phyloP scores from a whole-genome alignment of 2,329 filamentous ascomycete genomes.

The Colletotrichum cuscutae region DNA sequence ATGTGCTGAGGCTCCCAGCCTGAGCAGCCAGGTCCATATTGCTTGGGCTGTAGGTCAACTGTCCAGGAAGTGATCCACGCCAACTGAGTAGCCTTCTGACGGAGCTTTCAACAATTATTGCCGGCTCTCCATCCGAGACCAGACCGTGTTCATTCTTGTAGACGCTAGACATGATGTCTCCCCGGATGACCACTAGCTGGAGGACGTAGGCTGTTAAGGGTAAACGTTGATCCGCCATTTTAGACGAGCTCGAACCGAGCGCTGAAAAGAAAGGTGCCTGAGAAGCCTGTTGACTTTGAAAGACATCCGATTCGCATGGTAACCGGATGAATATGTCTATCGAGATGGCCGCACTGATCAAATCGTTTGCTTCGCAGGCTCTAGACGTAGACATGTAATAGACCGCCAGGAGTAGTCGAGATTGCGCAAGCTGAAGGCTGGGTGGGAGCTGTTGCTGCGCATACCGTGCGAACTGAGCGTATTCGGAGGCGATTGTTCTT shows the following conservation, averaged over 20 bases:
- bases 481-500: conserved; percentile 50
- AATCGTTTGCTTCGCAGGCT: conserved; percentile 70
- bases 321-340: conserved; percentile 74
- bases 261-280: conserved; percentile 71
- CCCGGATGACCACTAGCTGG: conserved; percentile 73
- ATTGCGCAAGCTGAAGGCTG: conserved; percentile 72
- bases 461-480: conserved; percentile 65
- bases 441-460: conserved; percentile 51
- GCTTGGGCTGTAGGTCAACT: conserved; percentile 62
- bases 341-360: conserved; percentile 70
- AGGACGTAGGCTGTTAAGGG: conserved; percentile 70
- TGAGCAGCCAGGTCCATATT: conserved; percentile 68
- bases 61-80: conserved; percentile 64
- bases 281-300: conserved; percentile 68
- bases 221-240: conserved; percentile 42
- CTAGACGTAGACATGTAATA: conserved; percentile 73
- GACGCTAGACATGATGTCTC: conserved; percentile 68
- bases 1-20: conserved; percentile 64
- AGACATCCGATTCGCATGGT: conserved; percentile 69
- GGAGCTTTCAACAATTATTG: conserved; percentile 55
- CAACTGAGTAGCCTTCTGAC: conserved; percentile 66
- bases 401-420: conserved; percentile 72
- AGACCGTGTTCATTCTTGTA: conserved; percentile 45
- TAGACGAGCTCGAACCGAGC: conserved; percentile 42
- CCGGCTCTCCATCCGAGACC: conserved; percentile 33